Evolutionary conservation across 225 moss, liverwort and hornwort genomes (phyloP), one percentile per base, ranked within the genome.

Genomic region (Bryoerythrophyllum caledonicum): DNA sequence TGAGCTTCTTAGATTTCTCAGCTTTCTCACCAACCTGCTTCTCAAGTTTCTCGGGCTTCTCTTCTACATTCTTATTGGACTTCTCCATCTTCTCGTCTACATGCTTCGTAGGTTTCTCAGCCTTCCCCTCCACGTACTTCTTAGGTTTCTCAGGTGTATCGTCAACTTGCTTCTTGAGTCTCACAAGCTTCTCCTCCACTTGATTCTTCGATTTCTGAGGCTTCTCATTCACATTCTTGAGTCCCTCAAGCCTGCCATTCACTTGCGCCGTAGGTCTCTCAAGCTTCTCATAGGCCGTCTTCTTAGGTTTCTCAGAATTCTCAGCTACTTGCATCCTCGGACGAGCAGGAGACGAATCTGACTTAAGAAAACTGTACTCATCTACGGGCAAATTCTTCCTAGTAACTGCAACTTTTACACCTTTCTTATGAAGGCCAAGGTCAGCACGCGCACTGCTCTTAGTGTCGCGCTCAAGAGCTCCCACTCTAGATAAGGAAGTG

Each of bases 281-380:
- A 43, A 27, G n/a, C n/a, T 68, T 63, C 52, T 63, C 63, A 24
- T 53, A 26, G 20, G 49, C 63, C 24, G 24, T 25, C 63, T 74
- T 64, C 74, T 63, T 53, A 63, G 38, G 26, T 63, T 53, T 74
- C 63, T 44, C 73, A 51, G 73, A 10, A 23, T 65, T 68, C 24
- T 76, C 76, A 57, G 68, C 40, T 16, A 60, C 76, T 48, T 52
- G 61, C 51, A 59, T 68, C 60, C 25, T 73, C 34, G 40, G 38
- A 35, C 38, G 54, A 56, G 63, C 70, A 74, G 63, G 34, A 16
- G 60, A 59, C 30, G 41, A 72, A 71, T 49, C 66, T 61, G 76
- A 73, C 24, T 59, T 71, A 3, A 62, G 77, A 68, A 77, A 77
- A 72, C 72, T 68, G 65, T 77, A 72, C 53, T 82, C 67, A 16